These are phyloP conservation scores for Fusarium illudens DNA, from an alignment of 2,329 filamentous ascomycete species.

Conservation along the genomic window DNA sequence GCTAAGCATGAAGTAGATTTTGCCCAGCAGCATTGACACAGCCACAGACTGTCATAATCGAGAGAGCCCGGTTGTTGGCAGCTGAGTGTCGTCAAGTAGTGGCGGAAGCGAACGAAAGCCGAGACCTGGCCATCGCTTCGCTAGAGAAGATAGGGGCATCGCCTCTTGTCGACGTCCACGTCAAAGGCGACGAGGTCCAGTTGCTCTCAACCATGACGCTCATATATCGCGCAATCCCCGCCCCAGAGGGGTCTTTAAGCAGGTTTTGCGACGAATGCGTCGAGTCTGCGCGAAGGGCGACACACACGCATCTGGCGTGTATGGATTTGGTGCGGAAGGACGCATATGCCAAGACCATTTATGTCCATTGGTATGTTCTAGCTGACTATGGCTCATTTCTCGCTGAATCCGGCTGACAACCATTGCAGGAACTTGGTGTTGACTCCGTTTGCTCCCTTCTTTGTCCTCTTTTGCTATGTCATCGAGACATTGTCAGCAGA, in stretches of 20 bases:
- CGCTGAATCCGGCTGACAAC: constrained; percentile 12
- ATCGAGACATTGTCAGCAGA: constrained; percentile 61
- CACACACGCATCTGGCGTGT: constrained; percentile 55
- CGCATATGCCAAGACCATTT: constrained; percentile 54
- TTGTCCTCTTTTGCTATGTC: constrained; percentile 66
- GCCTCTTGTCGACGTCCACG: constrained; percentile 53
- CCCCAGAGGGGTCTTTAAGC: constrained; percentile 51
- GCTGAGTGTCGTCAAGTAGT: constrained; percentile 50
- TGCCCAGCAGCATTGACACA: constrained; percentile 56
- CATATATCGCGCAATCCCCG: constrained; percentile 61
- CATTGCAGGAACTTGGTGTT: constrained; percentile 61
- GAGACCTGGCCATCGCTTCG: constrained; percentile 48
- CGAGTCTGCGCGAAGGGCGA: constrained; percentile 58
- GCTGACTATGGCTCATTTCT: background rate
- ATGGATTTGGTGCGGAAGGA: constrained; percentile 54
- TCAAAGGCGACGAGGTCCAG: constrained; percentile 58
- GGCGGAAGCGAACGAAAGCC: constrained; percentile 47
- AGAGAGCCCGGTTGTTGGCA: constrained; percentile 51
- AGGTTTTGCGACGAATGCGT: constrained; percentile 61
- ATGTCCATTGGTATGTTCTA: constrained; percentile 60
- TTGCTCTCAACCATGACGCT: constrained; percentile 59
- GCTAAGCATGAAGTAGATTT: constrained; percentile 52
- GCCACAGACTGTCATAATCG: constrained; percentile 51
- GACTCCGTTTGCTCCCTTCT: constrained; percentile 67
- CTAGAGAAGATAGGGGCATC: constrained; percentile 51